These are phyloP conservation scores for Capsicum chinense DNA, from an alignment of 257 asterid genomes.

Conservation along the genomic window DNA sequence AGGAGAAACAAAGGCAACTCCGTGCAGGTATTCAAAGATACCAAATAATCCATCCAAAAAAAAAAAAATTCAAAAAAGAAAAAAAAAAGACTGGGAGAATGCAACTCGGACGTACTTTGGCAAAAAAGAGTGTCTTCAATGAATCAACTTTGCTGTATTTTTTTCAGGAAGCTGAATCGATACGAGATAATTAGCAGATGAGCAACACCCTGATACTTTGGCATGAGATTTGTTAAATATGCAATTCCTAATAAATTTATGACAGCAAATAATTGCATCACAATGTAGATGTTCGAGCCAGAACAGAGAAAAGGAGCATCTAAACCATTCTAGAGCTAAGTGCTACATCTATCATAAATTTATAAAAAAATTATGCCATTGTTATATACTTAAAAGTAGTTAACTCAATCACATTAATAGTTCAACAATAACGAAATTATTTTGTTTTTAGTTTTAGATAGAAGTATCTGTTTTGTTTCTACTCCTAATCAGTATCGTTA, in stretches of 20 bases:
- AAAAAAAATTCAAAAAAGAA: no score
- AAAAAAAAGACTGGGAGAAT: not conserved
- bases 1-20: not conserved
- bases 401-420: not conserved
- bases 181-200: not conserved
- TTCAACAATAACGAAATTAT: not conserved
- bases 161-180: not conserved
- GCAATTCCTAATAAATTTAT: conserved; percentile 3
- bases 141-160: not conserved
- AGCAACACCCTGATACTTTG: not conserved
- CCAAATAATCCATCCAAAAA: not conserved
- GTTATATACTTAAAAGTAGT: not conserved
- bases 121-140: not conserved
- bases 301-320: not conserved
- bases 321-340: not conserved
- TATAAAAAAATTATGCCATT: not conserved
- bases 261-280: not conserved
- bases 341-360: not conserved
- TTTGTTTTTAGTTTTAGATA: not conserved
- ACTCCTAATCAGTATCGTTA: not conserved
- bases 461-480: not conserved
- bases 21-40: not conserved
- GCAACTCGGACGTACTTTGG: not conserved
- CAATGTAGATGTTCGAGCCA: no score
- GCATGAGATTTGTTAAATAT: not conserved